A percentile compares a stretch with the other conserved stretches of the same genome.
phyloP scores from a whole-genome alignment of 441 rosid genomes.

The Lepidium campestre region DNA sequence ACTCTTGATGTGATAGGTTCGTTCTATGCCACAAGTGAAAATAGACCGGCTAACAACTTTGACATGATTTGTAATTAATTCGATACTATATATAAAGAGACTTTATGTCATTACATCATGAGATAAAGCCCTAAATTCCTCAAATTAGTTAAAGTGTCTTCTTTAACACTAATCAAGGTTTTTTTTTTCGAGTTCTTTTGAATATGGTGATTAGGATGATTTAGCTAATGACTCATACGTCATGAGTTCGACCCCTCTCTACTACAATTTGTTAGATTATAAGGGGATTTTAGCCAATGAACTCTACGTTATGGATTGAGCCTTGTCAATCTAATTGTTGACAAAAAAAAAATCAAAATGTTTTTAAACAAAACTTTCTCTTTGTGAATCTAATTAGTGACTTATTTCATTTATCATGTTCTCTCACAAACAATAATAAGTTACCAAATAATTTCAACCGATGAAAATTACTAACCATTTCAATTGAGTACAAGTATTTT shows the following conservation, averaged over 20 bases:
- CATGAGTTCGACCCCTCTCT: no score
- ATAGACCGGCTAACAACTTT: slow-evolving; percentile 28
- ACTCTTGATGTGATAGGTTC: slow-evolving; percentile 24
- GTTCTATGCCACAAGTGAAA: slow-evolving; percentile 22
- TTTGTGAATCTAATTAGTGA: slow-evolving; percentile 5
- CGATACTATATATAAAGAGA: background rate
- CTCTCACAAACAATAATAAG: background rate
- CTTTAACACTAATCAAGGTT: slow-evolving; percentile 14
- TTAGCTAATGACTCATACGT: no score
- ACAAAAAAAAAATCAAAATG: no score
- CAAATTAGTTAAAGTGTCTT: slow-evolving; percentile 30
- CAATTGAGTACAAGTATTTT: background rate
- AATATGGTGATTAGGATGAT: no score
- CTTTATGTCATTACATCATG: slow-evolving; percentile 29
- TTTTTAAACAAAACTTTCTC: background rate
- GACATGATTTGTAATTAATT: slow-evolving; percentile 11
- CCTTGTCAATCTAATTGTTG: no score
- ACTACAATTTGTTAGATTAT: no score
- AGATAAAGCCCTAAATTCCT: slow-evolving; percentile 33
- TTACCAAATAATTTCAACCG: background rate
- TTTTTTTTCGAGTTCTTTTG: no score
- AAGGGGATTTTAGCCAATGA: no score
- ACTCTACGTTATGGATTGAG: no score
- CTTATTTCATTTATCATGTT: slow-evolving; percentile 19
- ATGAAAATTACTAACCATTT: background rate